Conservation (phyloP, 345 rosid species). For the Hibiscus syriacus region DNA sequence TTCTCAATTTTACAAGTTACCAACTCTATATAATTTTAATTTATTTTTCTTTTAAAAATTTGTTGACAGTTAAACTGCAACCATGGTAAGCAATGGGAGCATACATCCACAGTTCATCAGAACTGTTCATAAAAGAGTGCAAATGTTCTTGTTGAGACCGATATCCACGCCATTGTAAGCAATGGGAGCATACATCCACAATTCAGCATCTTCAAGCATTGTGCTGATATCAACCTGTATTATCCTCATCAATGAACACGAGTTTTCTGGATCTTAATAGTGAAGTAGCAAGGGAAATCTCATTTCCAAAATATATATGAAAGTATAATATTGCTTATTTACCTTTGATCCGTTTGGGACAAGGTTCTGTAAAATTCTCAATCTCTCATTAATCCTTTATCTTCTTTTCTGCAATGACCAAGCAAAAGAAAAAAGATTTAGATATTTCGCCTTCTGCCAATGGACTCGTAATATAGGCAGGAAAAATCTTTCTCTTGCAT, state of each 20-base stretch:
- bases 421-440: background rate
- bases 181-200: slow-evolving; percentile 95
- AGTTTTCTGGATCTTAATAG: no score
- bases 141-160: slow-evolving; percentile 63
- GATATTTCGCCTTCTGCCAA: background rate
- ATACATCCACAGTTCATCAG: no score
- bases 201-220: slow-evolving; percentile 94
- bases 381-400: slow-evolving; percentile 74
- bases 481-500: slow-evolving; percentile 57
- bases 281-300: no score
- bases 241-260: no score
- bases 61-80: background rate
- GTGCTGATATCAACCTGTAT: slow-evolving; percentile 92
- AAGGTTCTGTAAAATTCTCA: slow-evolving; percentile 69
- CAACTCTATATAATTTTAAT: background rate
- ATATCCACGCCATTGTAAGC: slow-evolving; percentile 84
- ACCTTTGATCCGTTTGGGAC: slow-evolving; percentile 94
- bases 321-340: no score
- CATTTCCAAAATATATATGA: no score
- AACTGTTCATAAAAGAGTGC: slow-evolving; percentile 34
- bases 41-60: background rate
- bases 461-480: background rate
- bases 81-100: no score
- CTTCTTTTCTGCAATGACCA: slow-evolving; percentile 62
- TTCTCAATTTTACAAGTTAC: background rate